Percentiles rank a stretch among this genome's conserved stretches.
phyloP scores from a whole-genome alignment of 108 stramenopile species.

The Fragilaria crotonensis region DNA sequence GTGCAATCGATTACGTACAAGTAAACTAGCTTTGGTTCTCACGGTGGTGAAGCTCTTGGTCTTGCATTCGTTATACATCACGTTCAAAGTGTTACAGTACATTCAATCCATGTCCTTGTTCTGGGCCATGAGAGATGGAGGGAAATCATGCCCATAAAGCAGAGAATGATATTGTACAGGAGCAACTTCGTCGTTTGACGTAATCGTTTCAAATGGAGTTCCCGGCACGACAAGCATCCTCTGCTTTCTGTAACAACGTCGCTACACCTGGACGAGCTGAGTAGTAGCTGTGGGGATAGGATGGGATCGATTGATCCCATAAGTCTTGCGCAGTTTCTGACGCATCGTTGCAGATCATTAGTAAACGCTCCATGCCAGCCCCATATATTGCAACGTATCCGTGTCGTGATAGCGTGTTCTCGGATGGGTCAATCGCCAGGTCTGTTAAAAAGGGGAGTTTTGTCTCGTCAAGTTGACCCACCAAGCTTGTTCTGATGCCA shows the following conservation, averaged over 20 bases:
- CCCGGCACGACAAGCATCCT: not conserved
- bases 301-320: constrained; percentile 7
- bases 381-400: constrained; percentile 1
- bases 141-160: too few relatives aligned
- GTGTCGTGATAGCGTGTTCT: not conserved
- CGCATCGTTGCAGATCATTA: not conserved
- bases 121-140: too few relatives aligned
- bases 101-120: too few relatives aligned
- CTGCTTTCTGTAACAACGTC: not conserved
- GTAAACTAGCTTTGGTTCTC: too few relatives aligned
- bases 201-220: too few relatives aligned
- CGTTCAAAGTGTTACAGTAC: too few relatives aligned
- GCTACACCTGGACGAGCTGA: constrained; percentile 1
- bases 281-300: constrained; percentile 2
- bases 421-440: not conserved
- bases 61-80: too few relatives aligned
- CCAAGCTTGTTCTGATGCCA: constrained; percentile 2
- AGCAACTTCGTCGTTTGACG: too few relatives aligned
- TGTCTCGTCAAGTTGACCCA: not conserved
- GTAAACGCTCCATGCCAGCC: constrained; percentile 11
- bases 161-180: too few relatives aligned
- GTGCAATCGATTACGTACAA: too few relatives aligned
- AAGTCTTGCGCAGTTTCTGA: not conserved
- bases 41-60: too few relatives aligned
- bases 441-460: not conserved